These are phyloP conservation scores for Aureobasidium sp. DNA, from an alignment of 2,329 filamentous ascomycete species.

Conservation along the genomic window DNA sequence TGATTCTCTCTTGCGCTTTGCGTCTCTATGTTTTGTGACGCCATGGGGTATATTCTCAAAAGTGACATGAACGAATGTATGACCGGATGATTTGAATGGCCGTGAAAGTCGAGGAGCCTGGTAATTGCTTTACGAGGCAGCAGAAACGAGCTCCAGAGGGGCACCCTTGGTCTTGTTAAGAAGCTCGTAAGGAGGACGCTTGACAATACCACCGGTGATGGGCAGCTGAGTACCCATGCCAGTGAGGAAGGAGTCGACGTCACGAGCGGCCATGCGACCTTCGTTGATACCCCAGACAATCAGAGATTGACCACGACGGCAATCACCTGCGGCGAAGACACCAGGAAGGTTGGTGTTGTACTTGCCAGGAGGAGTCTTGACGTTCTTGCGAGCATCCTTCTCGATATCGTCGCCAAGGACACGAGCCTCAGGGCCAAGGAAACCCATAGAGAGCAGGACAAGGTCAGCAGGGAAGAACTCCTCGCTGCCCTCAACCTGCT, in stretches of 20 bases:
- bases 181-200: slow-evolving; percentile 69
- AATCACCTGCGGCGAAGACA: slow-evolving; percentile 91
- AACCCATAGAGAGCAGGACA: slow-evolving; percentile 93
- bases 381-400: slow-evolving; percentile 87
- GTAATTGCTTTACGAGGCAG: slow-evolving; percentile 24
- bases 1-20: neutral
- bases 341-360: slow-evolving; percentile 84
- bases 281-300: slow-evolving; percentile 99
- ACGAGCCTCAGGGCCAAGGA: slow-evolving; percentile 86
- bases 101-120: neutral
- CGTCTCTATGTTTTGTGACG: neutral
- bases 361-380: slow-evolving; percentile 84
- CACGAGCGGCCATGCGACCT: slow-evolving; percentile 83
- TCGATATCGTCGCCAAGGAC: slow-evolving; percentile 83
- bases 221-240: slow-evolving; percentile 68
- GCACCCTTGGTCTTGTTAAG: slow-evolving; percentile 38
- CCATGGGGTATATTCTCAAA: slow-evolving; percentile 12
- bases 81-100: neutral
- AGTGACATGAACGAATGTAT: slow-evolving; percentile 10
- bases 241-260: slow-evolving; percentile 83
- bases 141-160: slow-evolving; percentile 33
- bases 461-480: slow-evolving; percentile 96
- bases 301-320: slow-evolving; percentile 85
- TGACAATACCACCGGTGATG: slow-evolving; percentile 87
- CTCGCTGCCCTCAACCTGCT: slow-evolving; percentile 87